Evolutionary conservation across 2,329 filamentous ascomycete species (phyloP).

Genomic region (Metarhizium rileyi): DNA sequence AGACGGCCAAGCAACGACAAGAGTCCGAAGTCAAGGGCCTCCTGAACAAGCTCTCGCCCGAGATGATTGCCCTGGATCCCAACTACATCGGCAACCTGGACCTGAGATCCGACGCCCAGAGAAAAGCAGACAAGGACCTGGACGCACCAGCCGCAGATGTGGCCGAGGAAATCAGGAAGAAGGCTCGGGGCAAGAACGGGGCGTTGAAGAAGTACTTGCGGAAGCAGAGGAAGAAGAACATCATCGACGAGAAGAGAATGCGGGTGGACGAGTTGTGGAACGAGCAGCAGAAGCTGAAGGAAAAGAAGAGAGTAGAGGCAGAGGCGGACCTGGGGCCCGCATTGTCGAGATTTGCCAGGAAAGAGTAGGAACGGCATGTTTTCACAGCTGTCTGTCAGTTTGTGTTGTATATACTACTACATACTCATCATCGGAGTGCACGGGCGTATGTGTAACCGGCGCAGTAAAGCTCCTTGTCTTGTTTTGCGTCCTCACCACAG

Average conservation of each 20-base stretch:
- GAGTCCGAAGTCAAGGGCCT: constrained; percentile 83
- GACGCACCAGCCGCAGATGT: constrained; percentile 55
- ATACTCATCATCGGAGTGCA: constrained; percentile 9
- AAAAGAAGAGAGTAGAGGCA: constrained; percentile 52
- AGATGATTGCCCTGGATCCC: constrained; percentile 94
- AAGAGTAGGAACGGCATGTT: constrained; percentile 36
- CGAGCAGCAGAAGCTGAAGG: constrained; percentile 56
- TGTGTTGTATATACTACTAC: constrained; percentile 11
- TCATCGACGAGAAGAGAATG: constrained; percentile 91
- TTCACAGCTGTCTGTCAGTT: neutral
- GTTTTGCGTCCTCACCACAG: neutral
- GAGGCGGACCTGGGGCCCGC: constrained; percentile 75
- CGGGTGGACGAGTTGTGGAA: constrained; percentile 76
- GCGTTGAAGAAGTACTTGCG: constrained; percentile 78
- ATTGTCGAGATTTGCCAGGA: constrained; percentile 73
- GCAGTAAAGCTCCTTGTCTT: neutral
- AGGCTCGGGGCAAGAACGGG: constrained; percentile 81
- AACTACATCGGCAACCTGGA: constrained; percentile 87
- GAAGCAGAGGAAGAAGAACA: constrained; percentile 86
- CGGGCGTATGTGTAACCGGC: neutral
- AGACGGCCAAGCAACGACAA: constrained; percentile 84
- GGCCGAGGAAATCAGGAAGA: constrained; percentile 59
- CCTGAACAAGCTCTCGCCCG: constrained; percentile 88
- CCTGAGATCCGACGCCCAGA: constrained; percentile 66
- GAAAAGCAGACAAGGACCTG: constrained; percentile 66